These are phyloP conservation scores for Xeromyces bisporus DNA, from an alignment of 495 filamentous ascomycete genomes.

Conservation along the genomic window DNA sequence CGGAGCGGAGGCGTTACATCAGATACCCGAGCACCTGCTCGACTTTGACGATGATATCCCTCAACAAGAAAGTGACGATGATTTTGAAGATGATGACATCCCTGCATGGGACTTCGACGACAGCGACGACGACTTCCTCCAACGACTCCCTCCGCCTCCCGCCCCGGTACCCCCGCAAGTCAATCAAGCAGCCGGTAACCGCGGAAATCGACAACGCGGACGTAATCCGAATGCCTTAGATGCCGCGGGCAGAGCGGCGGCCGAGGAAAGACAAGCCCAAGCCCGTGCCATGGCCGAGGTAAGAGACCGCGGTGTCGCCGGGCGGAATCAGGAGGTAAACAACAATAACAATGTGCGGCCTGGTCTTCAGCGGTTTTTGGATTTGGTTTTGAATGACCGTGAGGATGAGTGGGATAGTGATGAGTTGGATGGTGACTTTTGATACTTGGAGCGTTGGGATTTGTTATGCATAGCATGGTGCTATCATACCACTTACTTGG, in stretches of 20 bases:
- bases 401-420: constrained; percentile 52
- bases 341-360: constrained; percentile 2
- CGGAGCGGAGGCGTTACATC: constrained; percentile 27
- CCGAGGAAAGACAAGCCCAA: constrained; percentile 27
- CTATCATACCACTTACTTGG: no score
- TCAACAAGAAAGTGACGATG: constrained; percentile 4
- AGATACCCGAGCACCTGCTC: constrained; percentile 18
- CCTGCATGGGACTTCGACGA: constrained; percentile 5
- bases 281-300: constrained; percentile 29
- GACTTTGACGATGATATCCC: constrained; percentile 21
- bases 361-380: constrained; percentile 37
- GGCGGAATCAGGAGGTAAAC: not conserved
- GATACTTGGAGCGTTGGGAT: no score
- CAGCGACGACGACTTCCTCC: constrained; percentile 10
- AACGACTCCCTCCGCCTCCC: constrained; percentile 24
- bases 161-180: constrained; percentile 24
- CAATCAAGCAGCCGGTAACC: constrained; percentile 10
- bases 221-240: constrained; percentile 14
- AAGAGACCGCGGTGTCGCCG: constrained; percentile 13
- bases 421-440: constrained; percentile 34
- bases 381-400: constrained; percentile 37
- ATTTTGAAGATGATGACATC: constrained; percentile 2
- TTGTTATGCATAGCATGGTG: no score
- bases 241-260: constrained; percentile 25
- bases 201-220: constrained; percentile 12